Conservation (phyloP, 805 yeast genomes). For the Suhomyces faveliae region DNA sequence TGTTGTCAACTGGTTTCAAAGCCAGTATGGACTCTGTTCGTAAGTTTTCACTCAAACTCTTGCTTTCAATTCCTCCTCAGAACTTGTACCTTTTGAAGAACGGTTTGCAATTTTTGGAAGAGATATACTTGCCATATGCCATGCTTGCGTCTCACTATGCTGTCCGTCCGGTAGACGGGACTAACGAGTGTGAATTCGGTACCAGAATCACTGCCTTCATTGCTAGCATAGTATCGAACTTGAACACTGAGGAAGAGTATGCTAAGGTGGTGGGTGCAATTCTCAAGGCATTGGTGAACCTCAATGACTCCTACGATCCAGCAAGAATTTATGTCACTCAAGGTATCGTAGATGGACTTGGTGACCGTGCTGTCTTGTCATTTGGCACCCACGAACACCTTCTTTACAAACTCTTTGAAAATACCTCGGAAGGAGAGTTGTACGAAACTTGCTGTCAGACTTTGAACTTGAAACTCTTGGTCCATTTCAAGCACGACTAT, state of each 20-base stretch:
- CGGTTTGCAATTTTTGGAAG: conserved; percentile 45
- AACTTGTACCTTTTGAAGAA: conserved; percentile 38
- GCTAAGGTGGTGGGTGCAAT: conserved; percentile 24
- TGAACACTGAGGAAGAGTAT: conserved; percentile 23
- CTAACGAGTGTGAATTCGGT: conserved; percentile 57
- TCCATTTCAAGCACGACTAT: conserved; percentile 32
- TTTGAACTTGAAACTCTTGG: conserved; percentile 45
- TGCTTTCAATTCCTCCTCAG: conserved; percentile 50
- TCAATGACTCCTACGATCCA: conserved; percentile 62
- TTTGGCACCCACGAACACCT: conserved; percentile 25
- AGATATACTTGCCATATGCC: conserved; percentile 54
- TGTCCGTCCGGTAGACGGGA: conserved; percentile 30
- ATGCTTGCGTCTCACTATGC: conserved; percentile 64
- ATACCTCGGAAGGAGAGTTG: conserved; percentile 50
- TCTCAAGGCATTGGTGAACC: conserved; percentile 46
- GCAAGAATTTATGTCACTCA: conserved; percentile 58
- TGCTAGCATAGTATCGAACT: conserved; percentile 30
- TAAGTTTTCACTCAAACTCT: conserved; percentile 54
- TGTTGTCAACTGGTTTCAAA: conserved; percentile 72
- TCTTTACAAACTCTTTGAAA: conserved; percentile 32
- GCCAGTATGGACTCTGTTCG: conserved; percentile 79
- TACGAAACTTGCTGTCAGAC: conserved; percentile 52
- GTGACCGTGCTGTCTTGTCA: conserved; percentile 22
- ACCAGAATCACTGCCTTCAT: conserved; percentile 48
- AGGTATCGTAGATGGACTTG: conserved; percentile 59